Percentiles rank a stretch among this genome's conserved stretches.
phyloP scores from a whole-genome alignment of 2,329 filamentous ascomycete species.

The Zymoseptoria tritici region DNA sequence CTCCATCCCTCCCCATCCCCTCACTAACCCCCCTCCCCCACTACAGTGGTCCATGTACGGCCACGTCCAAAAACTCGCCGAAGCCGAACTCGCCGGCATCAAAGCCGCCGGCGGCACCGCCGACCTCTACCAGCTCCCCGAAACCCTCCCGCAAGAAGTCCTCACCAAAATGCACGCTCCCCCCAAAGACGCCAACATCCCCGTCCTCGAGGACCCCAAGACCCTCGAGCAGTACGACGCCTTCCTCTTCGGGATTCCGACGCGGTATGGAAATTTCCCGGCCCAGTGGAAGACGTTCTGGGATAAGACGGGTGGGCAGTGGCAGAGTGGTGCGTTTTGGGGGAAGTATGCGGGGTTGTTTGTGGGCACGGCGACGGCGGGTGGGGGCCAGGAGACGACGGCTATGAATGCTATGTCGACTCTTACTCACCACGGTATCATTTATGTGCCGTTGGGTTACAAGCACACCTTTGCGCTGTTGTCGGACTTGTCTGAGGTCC shows the following conservation, averaged over 20 bases:
- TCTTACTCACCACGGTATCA: slow-evolving; percentile 84
- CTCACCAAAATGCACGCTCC: slow-evolving; percentile 87
- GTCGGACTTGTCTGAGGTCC: slow-evolving; percentile 66
- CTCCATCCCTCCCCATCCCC: not conserved
- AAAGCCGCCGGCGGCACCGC: slow-evolving; percentile 75
- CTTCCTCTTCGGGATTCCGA: slow-evolving; percentile 90
- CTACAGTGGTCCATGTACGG: slow-evolving; percentile 33
- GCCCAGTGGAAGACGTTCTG: slow-evolving; percentile 92
- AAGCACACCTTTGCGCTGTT: slow-evolving; percentile 66
- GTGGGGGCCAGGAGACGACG: slow-evolving; percentile 91
- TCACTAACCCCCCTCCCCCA: not conserved
- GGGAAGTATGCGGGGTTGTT: slow-evolving; percentile 92
- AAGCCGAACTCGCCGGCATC: slow-evolving; percentile 86
- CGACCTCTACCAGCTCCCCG: slow-evolving; percentile 78
- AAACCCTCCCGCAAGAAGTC: slow-evolving; percentile 81
- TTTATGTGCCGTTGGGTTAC: slow-evolving; percentile 94
- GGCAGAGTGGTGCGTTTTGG: slow-evolving; percentile 57
- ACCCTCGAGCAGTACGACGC: slow-evolving; percentile 71
- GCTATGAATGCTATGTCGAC: slow-evolving; percentile 75
- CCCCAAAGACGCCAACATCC: slow-evolving; percentile 60
- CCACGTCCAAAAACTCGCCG: slow-evolving; percentile 75
- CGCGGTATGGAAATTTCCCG: slow-evolving; percentile 93
- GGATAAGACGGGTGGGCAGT: slow-evolving; percentile 70
- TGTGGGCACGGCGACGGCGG: slow-evolving; percentile 73
- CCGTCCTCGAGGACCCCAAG: slow-evolving; percentile 50